A percentile compares a stretch with the other conserved stretches of the same genome.
Conservation (phyloP, 1,284 basidiomycete genomes). For the Ceratobasidium sp. region DNA sequence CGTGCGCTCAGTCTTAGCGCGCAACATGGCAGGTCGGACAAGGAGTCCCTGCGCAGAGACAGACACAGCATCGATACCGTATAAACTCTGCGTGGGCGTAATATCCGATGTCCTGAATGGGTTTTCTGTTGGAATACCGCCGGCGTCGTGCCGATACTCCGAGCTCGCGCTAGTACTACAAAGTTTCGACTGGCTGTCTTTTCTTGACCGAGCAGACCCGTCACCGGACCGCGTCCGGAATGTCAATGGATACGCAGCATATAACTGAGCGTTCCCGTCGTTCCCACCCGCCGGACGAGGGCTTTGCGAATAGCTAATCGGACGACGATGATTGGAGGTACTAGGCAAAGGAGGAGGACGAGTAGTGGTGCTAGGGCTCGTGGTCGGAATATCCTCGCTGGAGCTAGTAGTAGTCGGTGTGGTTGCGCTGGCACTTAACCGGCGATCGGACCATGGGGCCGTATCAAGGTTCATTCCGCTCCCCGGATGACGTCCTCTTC, state of each 20-base stretch:
- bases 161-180: not conserved
- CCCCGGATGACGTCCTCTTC: slow-evolving; percentile 2
- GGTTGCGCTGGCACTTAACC: slow-evolving; percentile 11
- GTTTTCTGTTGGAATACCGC: not conserved
- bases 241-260: slow-evolving; percentile 41
- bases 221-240: slow-evolving; percentile 37
- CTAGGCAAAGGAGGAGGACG: slow-evolving; percentile 5
- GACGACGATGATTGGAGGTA: slow-evolving; percentile 10
- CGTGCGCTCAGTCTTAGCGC: slow-evolving; percentile 32
- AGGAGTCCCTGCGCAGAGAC: slow-evolving; percentile 38
- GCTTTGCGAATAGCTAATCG: slow-evolving; percentile 14
- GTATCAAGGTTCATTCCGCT: slow-evolving; percentile 1
- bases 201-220: slow-evolving; percentile 5
- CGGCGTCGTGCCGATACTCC: not conserved
- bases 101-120: slow-evolving; percentile 1
- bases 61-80: slow-evolving; percentile 29
- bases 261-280: slow-evolving; percentile 23
- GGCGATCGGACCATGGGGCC: slow-evolving; percentile 8
- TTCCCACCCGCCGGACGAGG: not conserved
- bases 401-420: slow-evolving; percentile 13
- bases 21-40: slow-evolving; percentile 37
- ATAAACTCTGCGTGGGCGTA: slow-evolving; percentile 35
- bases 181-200: slow-evolving; percentile 19
- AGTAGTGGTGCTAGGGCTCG: not conserved
- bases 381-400: slow-evolving; percentile 27